Evolutionary conservation across 306 rosid species (phyloP).

Genomic region (Glycine soja): DNA sequence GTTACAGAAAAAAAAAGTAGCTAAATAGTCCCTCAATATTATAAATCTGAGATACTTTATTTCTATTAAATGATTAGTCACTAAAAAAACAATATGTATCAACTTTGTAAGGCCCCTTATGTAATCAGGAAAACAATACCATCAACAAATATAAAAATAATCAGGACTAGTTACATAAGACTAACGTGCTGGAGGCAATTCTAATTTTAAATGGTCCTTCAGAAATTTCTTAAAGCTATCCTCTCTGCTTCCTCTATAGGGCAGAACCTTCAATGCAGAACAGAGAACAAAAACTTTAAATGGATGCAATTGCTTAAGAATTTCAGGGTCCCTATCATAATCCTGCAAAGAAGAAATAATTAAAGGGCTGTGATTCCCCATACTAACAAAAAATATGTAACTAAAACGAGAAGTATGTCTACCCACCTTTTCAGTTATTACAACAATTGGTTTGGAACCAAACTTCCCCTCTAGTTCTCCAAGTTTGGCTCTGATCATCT

Average conservation of each 20-base stretch:
- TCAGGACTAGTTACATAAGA: not conserved
- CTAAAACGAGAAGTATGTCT: slow-evolving; percentile 22
- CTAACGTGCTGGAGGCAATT: slow-evolving; percentile 44
- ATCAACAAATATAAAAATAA: slow-evolving; percentile 8
- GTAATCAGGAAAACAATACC: not conserved
- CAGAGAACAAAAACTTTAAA: slow-evolving; percentile 67
- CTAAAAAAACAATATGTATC: not conserved
- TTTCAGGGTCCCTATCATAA: slow-evolving; percentile 81
- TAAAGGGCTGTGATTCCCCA: slow-evolving; percentile 2
- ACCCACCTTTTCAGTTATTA: slow-evolving; percentile 84
- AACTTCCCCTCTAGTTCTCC: slow-evolving; percentile 65
- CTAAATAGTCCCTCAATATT: not conserved
- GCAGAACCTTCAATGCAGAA: slow-evolving; percentile 61
- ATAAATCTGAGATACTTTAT: not conserved
- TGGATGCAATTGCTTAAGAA: slow-evolving; percentile 65
- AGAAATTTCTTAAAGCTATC: slow-evolving; percentile 69
- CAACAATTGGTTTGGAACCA: slow-evolving; percentile 67
- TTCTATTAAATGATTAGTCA: not conserved
- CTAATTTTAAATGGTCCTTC: slow-evolving; percentile 51
- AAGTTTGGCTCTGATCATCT: slow-evolving; percentile 62
- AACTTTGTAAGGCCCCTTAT: not conserved
- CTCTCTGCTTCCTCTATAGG: slow-evolving; percentile 57
- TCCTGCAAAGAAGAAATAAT: slow-evolving; percentile 60
- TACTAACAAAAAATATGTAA: not conserved
- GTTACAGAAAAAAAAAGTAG: not conserved